Base-by-base conservation (phyloP, 2,329 filamentous ascomycete genomes). In the Colletotrichum magnum region DNA sequence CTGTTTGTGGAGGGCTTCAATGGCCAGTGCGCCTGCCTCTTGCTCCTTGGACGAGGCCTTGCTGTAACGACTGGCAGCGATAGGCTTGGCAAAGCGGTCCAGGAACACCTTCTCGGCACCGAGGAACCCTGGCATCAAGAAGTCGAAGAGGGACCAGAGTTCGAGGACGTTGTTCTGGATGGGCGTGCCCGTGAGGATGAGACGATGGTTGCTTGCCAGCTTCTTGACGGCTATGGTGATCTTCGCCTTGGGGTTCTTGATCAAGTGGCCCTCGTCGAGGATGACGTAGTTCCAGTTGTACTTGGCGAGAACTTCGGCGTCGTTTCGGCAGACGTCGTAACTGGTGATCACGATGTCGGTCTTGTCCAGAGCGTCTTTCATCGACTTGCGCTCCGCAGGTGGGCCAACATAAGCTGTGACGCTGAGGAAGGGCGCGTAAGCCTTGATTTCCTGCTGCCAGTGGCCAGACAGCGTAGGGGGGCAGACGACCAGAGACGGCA, bases 1-100 rank as follows among this genome's bases (percentile, higher is more conserved):
- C 78, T 99, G 96, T 79, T 99, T 99, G 83, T 99, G 96, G 24
- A 99, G 85, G n/a, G 96, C 96, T 80, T 99, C 96, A 65, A 99
- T 97, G 0, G 96, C 96, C 28, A 99, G 85, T 1, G 97, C 97
- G 62, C 97, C 96, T 3, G 94, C 94, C 84, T 99, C 96, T 82
- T 99, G 97, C 79, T 99, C 96, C 77, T 98, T 98, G 0, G 96
- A 98, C 1, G 95, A 98, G 1, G 96, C 97, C 79, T 98, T 99
- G 81, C 94, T 95, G 78, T 95, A 97, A 21, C 97, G 93, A 76
- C 94, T 97, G 4, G 95, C 95, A 1, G 95, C 94, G 74, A 98
- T 98, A 1, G 95, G 95, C 81, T 97, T 97, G 9, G 95, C 94
- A 74, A 98, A 98, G 3, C 95, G 91, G 79, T 98, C 95, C 73